Base-by-base conservation (phyloP, 129 eudicot species). In the Tagetes erecta region DNA sequence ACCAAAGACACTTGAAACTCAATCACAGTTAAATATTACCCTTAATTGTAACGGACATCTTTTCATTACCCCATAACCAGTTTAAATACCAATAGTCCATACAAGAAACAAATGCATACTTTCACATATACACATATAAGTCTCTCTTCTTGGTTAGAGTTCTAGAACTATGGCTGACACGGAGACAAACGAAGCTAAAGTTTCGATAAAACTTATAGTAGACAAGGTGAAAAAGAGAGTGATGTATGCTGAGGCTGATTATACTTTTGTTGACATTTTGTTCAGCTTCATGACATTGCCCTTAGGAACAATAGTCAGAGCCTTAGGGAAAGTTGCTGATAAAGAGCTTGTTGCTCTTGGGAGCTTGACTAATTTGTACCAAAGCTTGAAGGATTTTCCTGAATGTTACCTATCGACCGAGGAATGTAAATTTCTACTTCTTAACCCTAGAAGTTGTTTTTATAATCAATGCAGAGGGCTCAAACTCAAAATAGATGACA, bases 221-320 rank as follows among this genome's bases (percentile, higher is more conserved):
- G 76, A 82, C 35, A 68, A 46, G 50, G 56, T 30, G 71, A 60
- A 60, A 12, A 67, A 77, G 38, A 58, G 40, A 36, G 80, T 82
- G 39, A 9, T 67, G 8, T 77, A 51, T 68, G 86, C 80, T 40
- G 80, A 67, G 68, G 86, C 73, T 49, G 69, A 59, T n/a, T 0
- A 78, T 4, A 35, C 10, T 31, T 85, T 85, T 31, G 89, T 80
- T 33, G 84, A 85, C 40, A 60, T 67, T 50, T 56, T 78, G 7
- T 70, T 81, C 51, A 78, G 89, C 82, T 53, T 81, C 80, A 34
- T 85, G 62, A 78, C 84, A 4, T n/a, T 85, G 70, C 89, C 89
- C 5, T 0, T 81, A 80, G 83, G 86, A 5, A 71, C 83, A 47
- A 66, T 85, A 2, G 59, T 81, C 8, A 52, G 79, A 71, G 35